Evolutionary conservation across 83 land plant species (phyloP), one percentile per base, ranked within the genome.

Genomic region (Isoetes engelmannii): DNA sequence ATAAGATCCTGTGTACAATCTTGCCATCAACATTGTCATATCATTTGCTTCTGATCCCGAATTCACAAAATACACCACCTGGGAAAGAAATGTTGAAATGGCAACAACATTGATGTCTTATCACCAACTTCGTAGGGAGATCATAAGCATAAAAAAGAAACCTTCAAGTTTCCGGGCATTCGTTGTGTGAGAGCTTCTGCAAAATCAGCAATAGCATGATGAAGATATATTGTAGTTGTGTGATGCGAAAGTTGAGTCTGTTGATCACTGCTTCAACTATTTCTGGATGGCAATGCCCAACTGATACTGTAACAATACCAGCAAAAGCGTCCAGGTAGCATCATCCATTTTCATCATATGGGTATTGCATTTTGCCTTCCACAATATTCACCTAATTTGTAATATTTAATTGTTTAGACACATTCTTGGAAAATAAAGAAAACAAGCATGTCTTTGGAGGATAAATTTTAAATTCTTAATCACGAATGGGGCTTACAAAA

Each of bases 101-200:
- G 8, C 12, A 18, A 59, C 28, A 59, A 51, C 55, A 12, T 12
- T 51, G 55, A 3, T 51, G 17, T 51, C 0, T n/a, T 12, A 51
- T 51, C 13, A 51, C 13, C 13, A 50, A 51, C 55, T 51, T 51
- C 17, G 3, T 12, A 51, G 15, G 13, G 3, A 51, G 17, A 51
- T 51, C 15, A 12, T 51, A 17, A 51, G 17, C 13, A 51, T 15
- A 51, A 3, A 19, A 45, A 17, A 21, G 5, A 7, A 4, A 92
- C 98, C 96, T 89, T 93, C 4, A 93, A 81, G 68, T 90, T 84
- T 63, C 96, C 96, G 44, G 96, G 96, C 98, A 93, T 89, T 67
- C 86, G 84, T 46, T 83, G 73, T 0, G 88, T 89, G 48, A 93
- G 74, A n/a, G 87, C 96, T 75, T 93, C 96, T 4, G 96, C 98